Evolutionary conservation across 2,329 filamentous ascomycete genomes (phyloP).

Genomic region (Aspergillus sp.): DNA sequence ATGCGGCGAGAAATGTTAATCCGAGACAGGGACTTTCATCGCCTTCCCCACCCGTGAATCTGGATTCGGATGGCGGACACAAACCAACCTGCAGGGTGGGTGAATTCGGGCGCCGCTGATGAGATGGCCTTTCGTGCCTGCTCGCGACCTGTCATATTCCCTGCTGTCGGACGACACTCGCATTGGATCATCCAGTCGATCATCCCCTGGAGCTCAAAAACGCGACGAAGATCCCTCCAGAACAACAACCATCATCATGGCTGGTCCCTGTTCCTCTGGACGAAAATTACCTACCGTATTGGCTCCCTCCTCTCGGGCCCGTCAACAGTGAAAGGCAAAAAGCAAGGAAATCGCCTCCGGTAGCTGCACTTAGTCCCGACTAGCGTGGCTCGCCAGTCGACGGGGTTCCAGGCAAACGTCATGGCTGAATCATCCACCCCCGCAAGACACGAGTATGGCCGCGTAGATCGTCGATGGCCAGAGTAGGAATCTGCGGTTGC

Average conservation of each 20-base stretch:
- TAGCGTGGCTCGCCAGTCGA: not conserved
- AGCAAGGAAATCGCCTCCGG: too few species aligned
- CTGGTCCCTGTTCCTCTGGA: too few species aligned
- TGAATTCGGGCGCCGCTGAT: too few species aligned
- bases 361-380: not conserved
- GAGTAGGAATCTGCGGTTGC: not conserved
- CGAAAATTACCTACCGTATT: too few species aligned
- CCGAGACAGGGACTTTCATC: not conserved
- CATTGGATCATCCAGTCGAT: not conserved
- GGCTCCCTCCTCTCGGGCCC: too few species aligned
- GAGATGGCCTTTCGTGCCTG: slow-evolving; percentile 1
- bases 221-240: not conserved
- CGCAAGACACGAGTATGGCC: not conserved
- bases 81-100: too few species aligned
- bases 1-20: not conserved
- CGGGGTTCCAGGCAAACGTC: not conserved
- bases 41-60: not conserved
- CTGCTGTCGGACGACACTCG: not conserved
- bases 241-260: not conserved
- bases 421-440: slow-evolving; percentile 1
- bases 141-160: not conserved
- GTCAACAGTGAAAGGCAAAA: too few species aligned
- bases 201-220: not conserved
- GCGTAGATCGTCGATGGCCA: not conserved
- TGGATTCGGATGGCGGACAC: not conserved